These are phyloP conservation scores for Quercus tomentella DNA, from an alignment of 331 rosid species.

Conservation along the genomic window DNA sequence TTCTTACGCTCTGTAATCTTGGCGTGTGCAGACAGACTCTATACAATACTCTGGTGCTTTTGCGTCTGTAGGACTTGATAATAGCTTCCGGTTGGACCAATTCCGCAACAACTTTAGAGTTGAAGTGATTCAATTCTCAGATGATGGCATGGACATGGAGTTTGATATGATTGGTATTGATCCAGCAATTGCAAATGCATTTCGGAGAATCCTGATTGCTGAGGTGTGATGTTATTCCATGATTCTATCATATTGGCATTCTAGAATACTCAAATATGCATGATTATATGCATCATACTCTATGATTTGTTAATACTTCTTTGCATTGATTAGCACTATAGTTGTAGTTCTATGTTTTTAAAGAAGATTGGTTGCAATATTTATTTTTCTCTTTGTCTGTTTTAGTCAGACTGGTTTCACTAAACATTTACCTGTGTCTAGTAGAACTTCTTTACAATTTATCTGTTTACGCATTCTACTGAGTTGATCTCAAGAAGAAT, in stretches of 20 bases:
- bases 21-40: conserved; percentile 74
- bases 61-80: conserved; percentile 64
- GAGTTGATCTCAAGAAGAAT: no score
- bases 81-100: conserved; percentile 54
- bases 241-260: not conserved
- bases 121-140: conserved; percentile 54
- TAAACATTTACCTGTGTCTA: no score
- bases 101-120: conserved; percentile 71
- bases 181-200: conserved; percentile 89
- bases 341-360: no score
- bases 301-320: not conserved
- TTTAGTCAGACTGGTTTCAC: not conserved
- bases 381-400: not conserved
- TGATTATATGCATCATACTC: not conserved
- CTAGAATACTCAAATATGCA: not conserved
- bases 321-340: not conserved
- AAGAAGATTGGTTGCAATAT: not conserved
- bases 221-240: conserved; percentile 49
- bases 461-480: no score
- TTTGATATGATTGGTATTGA: conserved; percentile 97
- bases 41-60: conserved; percentile 81
- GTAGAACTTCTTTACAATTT: no score
- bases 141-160: conserved; percentile 66
- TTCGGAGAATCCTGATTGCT: conserved; percentile 87
- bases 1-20: conserved; percentile 10